Evolutionary conservation across 257 asterid genomes (phyloP).

Genomic region (Cruciata laevipes): DNA sequence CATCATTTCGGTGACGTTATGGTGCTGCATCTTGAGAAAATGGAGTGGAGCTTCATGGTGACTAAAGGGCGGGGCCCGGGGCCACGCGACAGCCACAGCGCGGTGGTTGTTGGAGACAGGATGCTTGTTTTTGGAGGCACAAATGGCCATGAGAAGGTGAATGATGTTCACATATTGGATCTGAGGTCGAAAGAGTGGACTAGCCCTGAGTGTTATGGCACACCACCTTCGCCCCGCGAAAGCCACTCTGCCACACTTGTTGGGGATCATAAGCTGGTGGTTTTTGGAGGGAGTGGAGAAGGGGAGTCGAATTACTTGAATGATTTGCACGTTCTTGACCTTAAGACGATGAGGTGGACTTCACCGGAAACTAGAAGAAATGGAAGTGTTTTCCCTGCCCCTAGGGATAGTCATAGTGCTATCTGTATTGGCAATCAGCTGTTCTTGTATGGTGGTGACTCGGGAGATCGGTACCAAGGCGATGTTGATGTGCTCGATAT

Average conservation of each 20-base stretch:
- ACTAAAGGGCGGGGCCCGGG: conserved; percentile 85
- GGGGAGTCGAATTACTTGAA: conserved; percentile 78
- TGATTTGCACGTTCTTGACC: conserved; percentile 70
- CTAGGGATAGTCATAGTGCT: conserved; percentile 81
- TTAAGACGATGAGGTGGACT: conserved; percentile 72
- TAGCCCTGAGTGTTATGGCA: conserved; percentile 61
- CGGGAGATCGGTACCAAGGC: conserved; percentile 78
- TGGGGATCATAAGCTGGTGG: conserved; percentile 46
- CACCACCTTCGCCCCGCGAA: conserved; percentile 73
- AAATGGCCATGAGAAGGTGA: conserved; percentile 74
- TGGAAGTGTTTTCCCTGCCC: conserved; percentile 36
- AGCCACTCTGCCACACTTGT: conserved; percentile 73
- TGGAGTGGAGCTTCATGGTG: conserved; percentile 64
- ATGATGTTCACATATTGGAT: conserved; percentile 65
- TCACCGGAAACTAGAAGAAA: conserved; percentile 50
- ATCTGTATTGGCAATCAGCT: conserved; percentile 55
- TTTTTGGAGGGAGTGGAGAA: conserved; percentile 94
- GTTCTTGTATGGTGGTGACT: conserved; percentile 80
- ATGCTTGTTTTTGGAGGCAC: conserved; percentile 93
- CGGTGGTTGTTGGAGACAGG: conserved; percentile 53
- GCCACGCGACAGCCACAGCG: conserved; percentile 85
- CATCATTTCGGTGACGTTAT: conserved; percentile 87
- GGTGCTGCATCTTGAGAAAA: conserved; percentile 54
- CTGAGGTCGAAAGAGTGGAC: conserved; percentile 64
- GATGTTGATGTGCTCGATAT: conserved; percentile 66